Percentiles rank a stretch among this genome's conserved stretches.
phyloP scores from a whole-genome alignment of 345 rosid species.

The Nasturtium officinale region DNA sequence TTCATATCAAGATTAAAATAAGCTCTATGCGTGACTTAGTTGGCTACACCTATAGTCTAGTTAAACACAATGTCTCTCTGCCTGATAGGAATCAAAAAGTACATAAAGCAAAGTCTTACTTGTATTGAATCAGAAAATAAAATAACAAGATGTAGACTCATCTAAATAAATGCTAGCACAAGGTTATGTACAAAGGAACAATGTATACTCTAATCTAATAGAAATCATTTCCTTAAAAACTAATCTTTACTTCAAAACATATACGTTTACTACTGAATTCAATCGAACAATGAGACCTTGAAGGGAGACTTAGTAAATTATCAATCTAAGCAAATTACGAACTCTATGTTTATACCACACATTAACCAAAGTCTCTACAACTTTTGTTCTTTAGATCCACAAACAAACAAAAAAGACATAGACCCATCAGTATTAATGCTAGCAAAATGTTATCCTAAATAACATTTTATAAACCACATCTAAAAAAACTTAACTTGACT shows the following conservation, averaged over 20 bases:
- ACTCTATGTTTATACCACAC: background rate
- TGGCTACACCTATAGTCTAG: too few relatives aligned
- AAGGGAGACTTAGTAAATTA: too few relatives aligned
- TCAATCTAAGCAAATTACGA: too few relatives aligned
- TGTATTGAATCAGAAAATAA: too few relatives aligned
- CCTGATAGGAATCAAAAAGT: background rate
- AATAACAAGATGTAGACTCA: too few relatives aligned
- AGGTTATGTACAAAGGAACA: too few relatives aligned
- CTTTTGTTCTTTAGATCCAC: background rate
- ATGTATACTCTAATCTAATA: too few relatives aligned
- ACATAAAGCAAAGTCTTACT: background rate
- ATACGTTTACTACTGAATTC: too few relatives aligned
- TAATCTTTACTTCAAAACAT: too few relatives aligned
- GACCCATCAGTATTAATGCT: background rate
- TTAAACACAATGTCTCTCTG: background rate
- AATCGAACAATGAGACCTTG: too few relatives aligned
- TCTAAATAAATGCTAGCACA: too few relatives aligned
- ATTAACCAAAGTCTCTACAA: background rate
- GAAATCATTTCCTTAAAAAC: too few relatives aligned
- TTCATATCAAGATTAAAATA: background rate
- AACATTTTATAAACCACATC: background rate
- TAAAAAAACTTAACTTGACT: background rate
- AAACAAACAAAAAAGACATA: background rate
- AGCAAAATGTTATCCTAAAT: background rate
- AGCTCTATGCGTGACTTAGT: background rate